Percentiles rank a stretch among this genome's conserved stretches.
Conservation (phyloP, 306 rosid species). For the Alnus glutinosa region DNA sequence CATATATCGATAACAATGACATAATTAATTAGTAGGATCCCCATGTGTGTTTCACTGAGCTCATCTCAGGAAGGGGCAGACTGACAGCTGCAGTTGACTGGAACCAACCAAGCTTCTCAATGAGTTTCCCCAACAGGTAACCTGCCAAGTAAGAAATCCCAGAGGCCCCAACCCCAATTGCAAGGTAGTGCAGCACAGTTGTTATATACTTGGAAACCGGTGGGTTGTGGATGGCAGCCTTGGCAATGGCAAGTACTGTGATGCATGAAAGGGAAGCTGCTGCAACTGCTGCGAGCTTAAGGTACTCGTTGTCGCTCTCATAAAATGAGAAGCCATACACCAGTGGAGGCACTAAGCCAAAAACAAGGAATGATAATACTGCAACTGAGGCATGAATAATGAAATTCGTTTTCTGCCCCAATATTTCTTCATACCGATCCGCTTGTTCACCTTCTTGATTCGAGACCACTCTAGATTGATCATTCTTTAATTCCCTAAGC, state of each 20-base stretch:
- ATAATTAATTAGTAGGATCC: slow-evolving; percentile 31
- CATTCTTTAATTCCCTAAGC: slow-evolving; percentile 60
- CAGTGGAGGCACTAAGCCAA: slow-evolving; percentile 69
- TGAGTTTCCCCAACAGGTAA: slow-evolving; percentile 35
- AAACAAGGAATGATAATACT: slow-evolving; percentile 58
- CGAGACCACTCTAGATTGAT: slow-evolving; percentile 29
- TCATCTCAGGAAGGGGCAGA: slow-evolving; percentile 33
- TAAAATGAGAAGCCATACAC: slow-evolving; percentile 70
- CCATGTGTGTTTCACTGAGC: slow-evolving; percentile 20
- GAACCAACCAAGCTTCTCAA: slow-evolving; percentile 58
- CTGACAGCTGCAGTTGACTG: slow-evolving; percentile 22
- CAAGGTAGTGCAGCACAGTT: slow-evolving; percentile 47
- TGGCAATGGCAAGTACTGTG: slow-evolving; percentile 58
- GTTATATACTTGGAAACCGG: slow-evolving; percentile 37
- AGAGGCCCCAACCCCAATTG: slow-evolving; percentile 51
- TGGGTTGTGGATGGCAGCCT: slow-evolving; percentile 50
- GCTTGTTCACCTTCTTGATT: slow-evolving; percentile 19
- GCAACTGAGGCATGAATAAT: slow-evolving; percentile 54
- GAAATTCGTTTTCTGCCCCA: slow-evolving; percentile 59
- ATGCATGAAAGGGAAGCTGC: slow-evolving; percentile 68
- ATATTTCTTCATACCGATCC: slow-evolving; percentile 41
- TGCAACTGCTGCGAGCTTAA: slow-evolving; percentile 73
- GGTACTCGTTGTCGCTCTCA: slow-evolving; percentile 49
- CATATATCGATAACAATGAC: too few relatives aligned
- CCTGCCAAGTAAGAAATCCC: slow-evolving; percentile 65